phyloP scores from a whole-genome alignment of 2,329 filamentous ascomycete genomes.

The Trichoderma atrobrunneum region DNA sequence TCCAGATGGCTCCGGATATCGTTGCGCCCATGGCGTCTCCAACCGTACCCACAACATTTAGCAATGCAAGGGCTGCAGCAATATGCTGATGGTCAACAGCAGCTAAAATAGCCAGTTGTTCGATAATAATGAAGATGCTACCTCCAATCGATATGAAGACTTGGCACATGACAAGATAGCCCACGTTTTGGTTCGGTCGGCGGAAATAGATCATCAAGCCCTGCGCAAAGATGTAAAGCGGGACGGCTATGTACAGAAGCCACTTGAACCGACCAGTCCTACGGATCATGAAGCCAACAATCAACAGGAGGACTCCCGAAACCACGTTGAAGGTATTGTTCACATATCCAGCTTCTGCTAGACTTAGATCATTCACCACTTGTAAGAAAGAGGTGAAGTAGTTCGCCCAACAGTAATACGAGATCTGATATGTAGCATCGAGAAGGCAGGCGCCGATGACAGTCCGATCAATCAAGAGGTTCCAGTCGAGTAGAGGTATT shows the following conservation, averaged over 20 bases:
- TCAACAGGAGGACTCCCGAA: conserved; percentile 47
- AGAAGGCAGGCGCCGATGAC: conserved; percentile 51
- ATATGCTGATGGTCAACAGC: conserved; percentile 53
- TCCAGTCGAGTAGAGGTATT: conserved; percentile 53
- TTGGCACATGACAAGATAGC: conserved; percentile 52
- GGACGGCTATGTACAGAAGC: conserved; percentile 42
- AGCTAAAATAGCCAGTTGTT: conserved; percentile 58
- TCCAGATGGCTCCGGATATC: conserved; percentile 44
- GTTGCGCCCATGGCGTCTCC: conserved; percentile 46
- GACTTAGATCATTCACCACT: conserved; percentile 44
- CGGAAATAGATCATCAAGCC: conserved; percentile 39
- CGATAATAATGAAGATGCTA: conserved; percentile 52
- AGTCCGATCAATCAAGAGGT: conserved; percentile 50
- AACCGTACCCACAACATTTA: conserved; percentile 44
- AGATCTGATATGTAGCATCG: conserved; percentile 44
- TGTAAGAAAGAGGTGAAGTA: conserved; percentile 58
- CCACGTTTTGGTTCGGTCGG: conserved; percentile 39
- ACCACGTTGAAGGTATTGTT: conserved; percentile 51
- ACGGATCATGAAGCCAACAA: conserved; percentile 47
- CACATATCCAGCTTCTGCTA: conserved; percentile 47
- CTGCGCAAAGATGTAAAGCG: conserved; percentile 54
- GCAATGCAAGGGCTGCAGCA: conserved; percentile 46
- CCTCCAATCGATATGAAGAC: conserved; percentile 52
- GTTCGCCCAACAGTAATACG: conserved; percentile 51
- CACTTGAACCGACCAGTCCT: conserved; percentile 49